phyloP scores from a whole-genome alignment of 345 rosid genomes.

The Salix purpurea region DNA sequence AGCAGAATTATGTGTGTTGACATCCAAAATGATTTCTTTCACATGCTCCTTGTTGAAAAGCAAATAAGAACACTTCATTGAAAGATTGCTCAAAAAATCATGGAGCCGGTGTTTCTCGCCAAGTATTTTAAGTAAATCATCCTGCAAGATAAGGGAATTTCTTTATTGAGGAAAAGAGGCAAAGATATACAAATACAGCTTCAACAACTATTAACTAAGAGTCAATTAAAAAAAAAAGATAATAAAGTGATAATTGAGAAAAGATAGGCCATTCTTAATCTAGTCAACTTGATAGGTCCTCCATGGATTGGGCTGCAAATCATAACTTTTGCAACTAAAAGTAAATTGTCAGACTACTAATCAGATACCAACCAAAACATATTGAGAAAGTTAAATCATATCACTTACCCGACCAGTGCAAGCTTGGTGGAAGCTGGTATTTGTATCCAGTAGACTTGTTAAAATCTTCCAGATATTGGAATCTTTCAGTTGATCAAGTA shows the following conservation, averaged over 20 bases:
- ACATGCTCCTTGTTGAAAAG: slow-evolving; percentile 87
- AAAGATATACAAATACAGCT: background rate
- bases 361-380: background rate
- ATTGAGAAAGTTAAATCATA: background rate
- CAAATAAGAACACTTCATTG: slow-evolving; percentile 80
- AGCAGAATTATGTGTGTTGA: slow-evolving; percentile 51
- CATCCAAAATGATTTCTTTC: slow-evolving; percentile 72
- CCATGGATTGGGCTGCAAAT: background rate
- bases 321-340: background rate
- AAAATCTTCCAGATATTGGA: slow-evolving; percentile 87
- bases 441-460: slow-evolving; percentile 63
- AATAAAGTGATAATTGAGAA: background rate
- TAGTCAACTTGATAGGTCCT: background rate
- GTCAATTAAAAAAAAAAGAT: background rate
- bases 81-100: slow-evolving; percentile 75
- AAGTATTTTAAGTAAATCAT: slow-evolving; percentile 81
- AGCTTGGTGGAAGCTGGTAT: slow-evolving; percentile 57
- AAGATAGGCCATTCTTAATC: background rate
- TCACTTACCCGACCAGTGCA: slow-evolving; percentile 60
- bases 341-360: background rate
- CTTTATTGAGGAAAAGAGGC: background rate
- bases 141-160: slow-evolving; percentile 47
- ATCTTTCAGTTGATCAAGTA: slow-evolving; percentile 94
- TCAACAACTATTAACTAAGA: background rate
- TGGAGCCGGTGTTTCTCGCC: slow-evolving; percentile 82